Base-by-base conservation (phyloP, 1,284 basidiomycete species). In the Fomitopsis pinicola region DNA sequence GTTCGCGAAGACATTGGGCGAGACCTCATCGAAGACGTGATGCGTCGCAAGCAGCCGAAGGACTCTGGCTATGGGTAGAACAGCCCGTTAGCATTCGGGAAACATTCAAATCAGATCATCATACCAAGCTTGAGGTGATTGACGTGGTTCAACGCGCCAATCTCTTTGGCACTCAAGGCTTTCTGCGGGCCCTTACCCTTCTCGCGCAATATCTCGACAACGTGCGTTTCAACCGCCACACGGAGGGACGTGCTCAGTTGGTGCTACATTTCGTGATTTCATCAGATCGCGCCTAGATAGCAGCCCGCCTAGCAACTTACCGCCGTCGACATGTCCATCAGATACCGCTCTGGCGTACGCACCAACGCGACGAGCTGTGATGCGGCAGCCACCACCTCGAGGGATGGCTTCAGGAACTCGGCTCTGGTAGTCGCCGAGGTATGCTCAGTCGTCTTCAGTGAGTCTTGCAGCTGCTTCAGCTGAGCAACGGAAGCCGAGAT, bases 141-240 rank as follows among this genome's bases (percentile, higher is more conserved):
- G n/a, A 67, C 58, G 17, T 57, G 56, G 60, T 64, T 60, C 50
- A 62, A 42, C 26, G 62, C 63, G 60, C 60, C 61, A 42, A 73
- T 66, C 12, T 73, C 67, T 22, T 63, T 57, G n/a, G 69, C 66
- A 46, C 70, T 67, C 19, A 70, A 26, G 0, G 72, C 76, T 59
- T 72, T 59, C 48, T 57, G 57, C 6, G 55, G 55, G 14, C 58
- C 61, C 0, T 66, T 65, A 1, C 77, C 76, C 12, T 74, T 75
- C 33, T 73, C 74, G 12, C 74, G 66, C 19, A 78, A 63, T 14
- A 77, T 76, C 64, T 78, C 77, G 5, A 69, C 63, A 12, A 76
- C 72, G 59, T 77, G 69, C 2, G 71, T 69, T 42, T 71, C 71
- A 30, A 71, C 64, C 3, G 69, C 75, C 26, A 73, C 67, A 1